A percentile compares a stretch with the other conserved stretches of the same genome.
Evolutionary conservation across 805 yeast genomes (phyloP).

Genomic region (Novakomyces olei): DNA sequence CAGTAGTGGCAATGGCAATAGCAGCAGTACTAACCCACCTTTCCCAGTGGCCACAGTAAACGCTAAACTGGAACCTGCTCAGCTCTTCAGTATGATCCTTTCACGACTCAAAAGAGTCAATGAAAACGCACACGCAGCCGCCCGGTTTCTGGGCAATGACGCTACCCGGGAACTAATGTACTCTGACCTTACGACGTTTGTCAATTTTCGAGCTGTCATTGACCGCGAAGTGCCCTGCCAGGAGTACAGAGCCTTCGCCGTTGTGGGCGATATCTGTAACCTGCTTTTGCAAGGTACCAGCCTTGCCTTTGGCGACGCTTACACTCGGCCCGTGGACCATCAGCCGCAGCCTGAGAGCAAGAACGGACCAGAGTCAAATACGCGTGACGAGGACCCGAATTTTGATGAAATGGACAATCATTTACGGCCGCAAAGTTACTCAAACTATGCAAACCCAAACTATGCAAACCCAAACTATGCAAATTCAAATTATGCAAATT

Average conservation of each 20-base stretch:
- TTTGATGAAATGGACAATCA: constrained; percentile 1
- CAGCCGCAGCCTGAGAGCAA: no score
- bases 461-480: constrained; percentile 1
- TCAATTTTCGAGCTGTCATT: constrained; percentile 26
- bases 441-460: constrained; percentile 1
- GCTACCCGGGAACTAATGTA: constrained; percentile 29
- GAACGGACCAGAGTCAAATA: no score
- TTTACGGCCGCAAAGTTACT: no score
- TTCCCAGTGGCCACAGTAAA: constrained; percentile 25
- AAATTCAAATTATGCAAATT: background rate
- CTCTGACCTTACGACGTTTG: constrained; percentile 32
- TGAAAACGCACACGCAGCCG: constrained; percentile 30
- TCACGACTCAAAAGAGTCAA: constrained; percentile 32
- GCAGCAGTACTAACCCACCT: no score
- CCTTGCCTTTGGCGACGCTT: no score
- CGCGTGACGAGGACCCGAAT: constrained; percentile 1
- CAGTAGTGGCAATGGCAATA: no score
- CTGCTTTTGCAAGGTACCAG: no score
- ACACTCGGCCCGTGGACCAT: no score
- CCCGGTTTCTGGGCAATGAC: constrained; percentile 23
- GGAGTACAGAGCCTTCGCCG: no score
- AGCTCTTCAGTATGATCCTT: constrained; percentile 29
- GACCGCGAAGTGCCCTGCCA: constrained; percentile 30
- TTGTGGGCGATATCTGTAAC: no score
- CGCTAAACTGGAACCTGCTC: constrained; percentile 33